Conservation (phyloP, 148 eudicot genomes). For the Rhododendron williamsianum region DNA sequence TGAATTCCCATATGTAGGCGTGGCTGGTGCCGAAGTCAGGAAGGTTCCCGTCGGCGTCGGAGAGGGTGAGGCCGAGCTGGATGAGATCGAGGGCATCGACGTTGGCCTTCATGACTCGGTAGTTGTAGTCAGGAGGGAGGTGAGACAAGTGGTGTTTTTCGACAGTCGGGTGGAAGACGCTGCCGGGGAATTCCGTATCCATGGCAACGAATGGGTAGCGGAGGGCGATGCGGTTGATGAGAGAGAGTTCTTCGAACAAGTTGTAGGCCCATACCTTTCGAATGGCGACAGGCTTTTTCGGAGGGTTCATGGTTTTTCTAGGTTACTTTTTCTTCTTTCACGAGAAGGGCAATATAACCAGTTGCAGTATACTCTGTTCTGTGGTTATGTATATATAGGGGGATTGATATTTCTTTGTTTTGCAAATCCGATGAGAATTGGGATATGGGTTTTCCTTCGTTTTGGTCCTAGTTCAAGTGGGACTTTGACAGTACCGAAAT, state of each 20-base stretch:
- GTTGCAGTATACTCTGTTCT: too few relatives aligned
- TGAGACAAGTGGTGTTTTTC: neutral
- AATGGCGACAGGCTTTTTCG: too few relatives aligned
- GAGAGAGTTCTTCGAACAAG: neutral
- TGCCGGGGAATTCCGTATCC: constrained; percentile 1
- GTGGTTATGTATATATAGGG: too few relatives aligned
- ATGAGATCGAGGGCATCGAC: constrained; percentile 15
- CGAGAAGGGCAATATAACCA: too few relatives aligned
- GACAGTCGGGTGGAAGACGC: neutral
- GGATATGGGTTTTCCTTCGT: too few relatives aligned
- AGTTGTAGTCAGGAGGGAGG: neutral
- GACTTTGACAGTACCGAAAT: too few relatives aligned
- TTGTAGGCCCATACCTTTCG: neutral
- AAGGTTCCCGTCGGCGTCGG: constrained; percentile 15
- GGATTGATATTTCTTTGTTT: too few relatives aligned
- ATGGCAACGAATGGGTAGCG: neutral
- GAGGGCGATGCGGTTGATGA: neutral
- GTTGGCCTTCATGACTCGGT: neutral
- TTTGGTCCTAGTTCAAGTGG: too few relatives aligned
- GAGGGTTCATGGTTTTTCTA: too few relatives aligned
- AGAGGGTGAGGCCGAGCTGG: constrained; percentile 23
- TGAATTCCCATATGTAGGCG: constrained; percentile 22
- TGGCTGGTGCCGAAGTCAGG: neutral
- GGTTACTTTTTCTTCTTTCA: too few relatives aligned
- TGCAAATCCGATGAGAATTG: too few relatives aligned